Base-by-base conservation (phyloP, 75 land plant genomes). In the Pinus albicaulis region DNA sequence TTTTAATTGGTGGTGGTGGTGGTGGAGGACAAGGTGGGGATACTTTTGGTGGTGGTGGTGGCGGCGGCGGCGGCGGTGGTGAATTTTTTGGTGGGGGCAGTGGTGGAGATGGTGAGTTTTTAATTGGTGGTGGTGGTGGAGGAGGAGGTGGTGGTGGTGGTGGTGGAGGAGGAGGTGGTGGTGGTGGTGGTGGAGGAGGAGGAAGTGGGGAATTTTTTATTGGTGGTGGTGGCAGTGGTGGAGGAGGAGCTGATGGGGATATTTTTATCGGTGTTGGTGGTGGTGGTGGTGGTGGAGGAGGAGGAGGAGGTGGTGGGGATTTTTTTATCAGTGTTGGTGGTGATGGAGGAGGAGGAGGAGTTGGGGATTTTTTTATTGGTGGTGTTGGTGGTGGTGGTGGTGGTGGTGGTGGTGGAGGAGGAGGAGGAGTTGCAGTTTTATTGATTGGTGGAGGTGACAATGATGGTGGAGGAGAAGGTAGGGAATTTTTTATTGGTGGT, bases 331-430 rank as follows among this genome's bases (percentile, higher is more conserved):
- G 26, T 26, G 20, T 48, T 22, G 77, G 85, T 65, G 48, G 48
- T 7, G 48, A 12, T 16, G 7, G 58, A 60, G 84, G 87, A 57
- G 89, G 83, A 12, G 28, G 7, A 24, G 75, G 79, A 65, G 82
- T 78, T 53, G 81, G 83, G 28, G 56, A 76, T 15, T 76, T 70
- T 23, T 20, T 81, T 24, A 60, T 25, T 70, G 83, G 84, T 12
- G 84, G 81, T 68, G 86, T 79, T 44, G 83, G 84, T 25, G 87
- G 26, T 23, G n/a, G 86, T 59, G 84, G n/a, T n/a, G n/a, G n/a
- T n/a, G n/a, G n/a, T n/a, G n/a, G 86, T 61, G 89, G 83, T 6
- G 28, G 19, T 19, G 75, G 79, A 59, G 82, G 80, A 15, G 87
- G 28, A 7, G 5, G 86, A 48, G 82, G 85, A 62, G 89, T 81